phyloP scores from a whole-genome alignment of 768 basidiomycete species.

The Guyanaporus albipodus region DNA sequence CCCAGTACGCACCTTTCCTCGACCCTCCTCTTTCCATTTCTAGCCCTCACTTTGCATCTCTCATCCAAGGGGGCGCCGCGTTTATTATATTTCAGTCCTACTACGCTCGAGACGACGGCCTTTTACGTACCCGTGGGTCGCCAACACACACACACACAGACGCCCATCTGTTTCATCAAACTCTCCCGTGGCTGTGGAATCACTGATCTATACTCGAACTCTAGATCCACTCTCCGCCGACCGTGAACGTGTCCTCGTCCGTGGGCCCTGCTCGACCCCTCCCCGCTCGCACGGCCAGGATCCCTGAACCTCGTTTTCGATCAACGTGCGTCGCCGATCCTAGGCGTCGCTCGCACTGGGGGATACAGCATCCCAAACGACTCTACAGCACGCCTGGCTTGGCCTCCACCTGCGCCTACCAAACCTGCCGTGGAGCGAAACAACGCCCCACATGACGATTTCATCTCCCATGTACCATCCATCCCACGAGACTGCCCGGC shows the following conservation, averaged over 20 bases:
- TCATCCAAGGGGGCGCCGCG: not conserved
- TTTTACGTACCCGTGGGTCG: not conserved
- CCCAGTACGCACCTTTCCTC: slow-evolving; percentile 13
- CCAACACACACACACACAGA: not conserved
- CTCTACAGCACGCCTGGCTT: slow-evolving; percentile 7
- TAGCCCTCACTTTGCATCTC: slow-evolving; percentile 5
- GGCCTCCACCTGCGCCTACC: not conserved
- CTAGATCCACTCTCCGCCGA: slow-evolving; percentile 5
- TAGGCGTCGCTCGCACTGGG: slow-evolving; percentile 12
- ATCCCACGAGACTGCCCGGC: slow-evolving; percentile 8
- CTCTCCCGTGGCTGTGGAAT: slow-evolving; percentile 6
- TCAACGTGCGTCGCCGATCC: too few relatives aligned
- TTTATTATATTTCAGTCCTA: slow-evolving; percentile 6
- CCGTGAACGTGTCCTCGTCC: slow-evolving; percentile 8
- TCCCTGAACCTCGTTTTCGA: too few relatives aligned
- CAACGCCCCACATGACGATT: slow-evolving; percentile 6
- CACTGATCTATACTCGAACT: slow-evolving; percentile 3
- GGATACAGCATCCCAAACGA: not conserved
- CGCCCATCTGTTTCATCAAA: too few relatives aligned
- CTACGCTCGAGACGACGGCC: too few relatives aligned
- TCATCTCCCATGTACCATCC: slow-evolving; percentile 1
- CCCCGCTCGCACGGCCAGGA: too few relatives aligned
- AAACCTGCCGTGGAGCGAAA: not conserved
- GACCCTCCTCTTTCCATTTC: slow-evolving; percentile 17
- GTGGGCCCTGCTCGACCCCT: too few relatives aligned